These are phyloP conservation scores for Oryza glaberrima DNA, from an alignment of 176 grass and related monocot genomes.

Conservation along the genomic window DNA sequence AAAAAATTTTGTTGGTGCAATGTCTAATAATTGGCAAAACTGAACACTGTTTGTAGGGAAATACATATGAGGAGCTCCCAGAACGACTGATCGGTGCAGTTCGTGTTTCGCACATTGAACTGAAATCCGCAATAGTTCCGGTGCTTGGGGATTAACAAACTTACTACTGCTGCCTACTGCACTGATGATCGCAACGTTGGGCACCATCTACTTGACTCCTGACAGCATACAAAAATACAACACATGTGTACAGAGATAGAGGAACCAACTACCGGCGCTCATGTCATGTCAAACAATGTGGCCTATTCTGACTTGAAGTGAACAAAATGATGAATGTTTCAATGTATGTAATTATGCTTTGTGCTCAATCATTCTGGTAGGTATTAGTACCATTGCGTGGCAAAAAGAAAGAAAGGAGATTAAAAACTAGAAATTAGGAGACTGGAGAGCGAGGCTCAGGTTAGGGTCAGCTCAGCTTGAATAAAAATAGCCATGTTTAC, in stretches of 20 bases:
- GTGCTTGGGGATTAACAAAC: slow-evolving; percentile 56
- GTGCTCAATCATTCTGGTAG: slow-evolving; percentile 18
- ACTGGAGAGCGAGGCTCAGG: slow-evolving; percentile 2
- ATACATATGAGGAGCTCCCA: slow-evolving; percentile 80
- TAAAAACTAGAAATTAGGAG: slow-evolving; percentile 40
- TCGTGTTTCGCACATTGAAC: slow-evolving; percentile 82
- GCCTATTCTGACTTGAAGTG: slow-evolving; percentile 2
- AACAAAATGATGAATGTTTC: slow-evolving; percentile 11
- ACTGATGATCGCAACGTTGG: not conserved
- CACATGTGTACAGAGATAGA: slow-evolving; percentile 31
- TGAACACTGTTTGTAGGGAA: slow-evolving; percentile 47
- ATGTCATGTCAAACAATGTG: not conserved
- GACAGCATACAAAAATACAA: slow-evolving; percentile 34
- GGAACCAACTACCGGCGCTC: not conserved
- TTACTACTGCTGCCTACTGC: not conserved
- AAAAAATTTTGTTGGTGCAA: not conserved
- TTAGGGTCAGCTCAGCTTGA: slow-evolving; percentile 5
- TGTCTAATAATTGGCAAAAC: slow-evolving; percentile 1
- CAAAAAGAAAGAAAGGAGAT: not conserved
- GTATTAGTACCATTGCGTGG: slow-evolving; percentile 19
- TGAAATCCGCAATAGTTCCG: slow-evolving; percentile 78
- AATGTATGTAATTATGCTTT: slow-evolving; percentile 37
- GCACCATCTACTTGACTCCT: slow-evolving; percentile 15
- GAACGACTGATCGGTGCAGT: slow-evolving; percentile 95
- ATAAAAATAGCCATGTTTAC: slow-evolving; percentile 11